Conservation (phyloP, 2,329 filamentous ascomycete species). For the Thelonectria rubi region DNA sequence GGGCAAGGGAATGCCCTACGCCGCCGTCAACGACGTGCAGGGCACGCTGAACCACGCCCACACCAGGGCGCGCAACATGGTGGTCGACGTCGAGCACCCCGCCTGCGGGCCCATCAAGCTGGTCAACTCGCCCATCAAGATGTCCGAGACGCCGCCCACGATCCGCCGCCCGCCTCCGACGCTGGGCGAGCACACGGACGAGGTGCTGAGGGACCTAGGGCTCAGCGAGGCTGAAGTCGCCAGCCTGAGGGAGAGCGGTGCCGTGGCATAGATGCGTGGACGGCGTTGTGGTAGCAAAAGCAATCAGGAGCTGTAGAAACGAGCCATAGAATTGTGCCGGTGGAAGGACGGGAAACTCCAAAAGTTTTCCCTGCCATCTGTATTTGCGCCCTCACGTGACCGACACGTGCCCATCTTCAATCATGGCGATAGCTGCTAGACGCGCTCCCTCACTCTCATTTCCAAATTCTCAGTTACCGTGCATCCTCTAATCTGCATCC, state of each 20-base stretch:
- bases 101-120: constrained; percentile 86
- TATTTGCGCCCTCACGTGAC: neutral
- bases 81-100: constrained; percentile 84
- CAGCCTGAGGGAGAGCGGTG: constrained; percentile 70
- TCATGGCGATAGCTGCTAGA: neutral
- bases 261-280: constrained; percentile 60
- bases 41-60: constrained; percentile 85
- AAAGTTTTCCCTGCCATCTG: too few species aligned
- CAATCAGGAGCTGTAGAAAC: too few species aligned
- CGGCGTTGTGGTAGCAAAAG: too few species aligned
- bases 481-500: neutral
- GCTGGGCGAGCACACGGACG: constrained; percentile 86
- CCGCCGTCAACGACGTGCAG: constrained; percentile 93
- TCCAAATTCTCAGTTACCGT: neutral
- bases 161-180: constrained; percentile 83
- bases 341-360: too few species aligned
- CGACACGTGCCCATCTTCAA: neutral
- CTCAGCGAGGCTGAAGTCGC: constrained; percentile 67
- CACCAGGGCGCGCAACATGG: constrained; percentile 86
- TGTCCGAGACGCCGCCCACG: constrained; percentile 80
- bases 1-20: constrained; percentile 90
- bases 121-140: constrained; percentile 95
- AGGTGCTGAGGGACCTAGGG: constrained; percentile 73
- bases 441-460: neutral
- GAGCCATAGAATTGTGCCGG: too few species aligned